Conservation (phyloP, 441 rosid species). For the Lepidium campestre region DNA sequence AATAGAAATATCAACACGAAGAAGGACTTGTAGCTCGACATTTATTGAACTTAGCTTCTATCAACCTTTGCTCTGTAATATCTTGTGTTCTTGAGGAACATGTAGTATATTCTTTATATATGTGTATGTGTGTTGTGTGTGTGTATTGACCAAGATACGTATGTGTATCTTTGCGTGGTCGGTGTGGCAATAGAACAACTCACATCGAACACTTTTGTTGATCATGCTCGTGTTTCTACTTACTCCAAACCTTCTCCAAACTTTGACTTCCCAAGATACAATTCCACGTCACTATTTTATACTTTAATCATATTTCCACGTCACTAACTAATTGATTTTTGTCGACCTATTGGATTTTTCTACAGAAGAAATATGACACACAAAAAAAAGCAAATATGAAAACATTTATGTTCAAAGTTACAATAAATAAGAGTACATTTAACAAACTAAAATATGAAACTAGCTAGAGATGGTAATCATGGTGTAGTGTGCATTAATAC, state of each 20-base stretch:
- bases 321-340: too few species aligned
- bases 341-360: too few species aligned
- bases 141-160: conserved; percentile 17
- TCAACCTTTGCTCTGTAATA: neutral
- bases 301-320: too few species aligned
- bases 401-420: too few species aligned
- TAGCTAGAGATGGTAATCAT: too few species aligned
- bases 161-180: conserved; percentile 13
- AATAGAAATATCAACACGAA: conserved; percentile 23
- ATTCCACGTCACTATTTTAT: neutral
- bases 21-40: conserved; percentile 16
- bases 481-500: too few species aligned
- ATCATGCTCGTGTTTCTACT: conserved; percentile 58
- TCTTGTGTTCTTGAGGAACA: conserved; percentile 2
- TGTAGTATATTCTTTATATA: neutral
- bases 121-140: neutral
- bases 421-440: too few species aligned
- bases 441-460: too few species aligned
- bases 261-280: conserved; percentile 5
- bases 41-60: neutral
- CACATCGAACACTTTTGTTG: conserved; percentile 30
- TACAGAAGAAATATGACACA: too few species aligned
- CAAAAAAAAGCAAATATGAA: too few species aligned
- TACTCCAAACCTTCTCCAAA: conserved; percentile 28
- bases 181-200: conserved; percentile 32